phyloP scores from a whole-genome alignment of 2,329 filamentous ascomycete species.

The Xylariaceae sp. region DNA sequence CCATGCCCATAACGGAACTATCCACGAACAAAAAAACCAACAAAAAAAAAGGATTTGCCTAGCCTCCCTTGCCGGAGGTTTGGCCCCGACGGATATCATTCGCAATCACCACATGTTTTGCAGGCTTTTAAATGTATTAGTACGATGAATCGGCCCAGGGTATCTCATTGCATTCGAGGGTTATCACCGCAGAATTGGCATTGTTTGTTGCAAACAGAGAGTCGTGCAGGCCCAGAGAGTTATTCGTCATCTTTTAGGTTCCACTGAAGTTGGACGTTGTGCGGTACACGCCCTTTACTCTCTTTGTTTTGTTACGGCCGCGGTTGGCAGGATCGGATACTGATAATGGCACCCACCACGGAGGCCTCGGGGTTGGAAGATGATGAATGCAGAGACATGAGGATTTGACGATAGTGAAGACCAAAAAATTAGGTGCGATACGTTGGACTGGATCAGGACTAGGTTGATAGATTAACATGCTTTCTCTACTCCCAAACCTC shows the following conservation, averaged over 20 bases:
- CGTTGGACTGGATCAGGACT: slow-evolving; percentile 21
- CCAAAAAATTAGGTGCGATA: slow-evolving; percentile 16
- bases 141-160: slow-evolving; percentile 39
- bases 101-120: slow-evolving; percentile 40
- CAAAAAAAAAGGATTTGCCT: slow-evolving; percentile 8
- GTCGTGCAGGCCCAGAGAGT: slow-evolving; percentile 7
- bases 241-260: slow-evolving; percentile 23
- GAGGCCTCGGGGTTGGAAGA: slow-evolving; percentile 2
- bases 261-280: slow-evolving; percentile 17
- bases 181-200: slow-evolving; percentile 16
- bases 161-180: slow-evolving; percentile 33
- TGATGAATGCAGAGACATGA: not conserved
- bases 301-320: slow-evolving; percentile 20
- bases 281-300: not conserved
- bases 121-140: slow-evolving; percentile 42
- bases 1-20: not conserved
- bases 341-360: slow-evolving; percentile 10
- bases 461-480: slow-evolving; percentile 18
- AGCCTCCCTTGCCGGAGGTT: slow-evolving; percentile 16
- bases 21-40: not conserved
- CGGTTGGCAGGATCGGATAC: slow-evolving; percentile 18
- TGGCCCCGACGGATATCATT: slow-evolving; percentile 28
- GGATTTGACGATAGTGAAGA: slow-evolving; percentile 20
- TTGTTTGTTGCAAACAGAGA: slow-evolving; percentile 22
- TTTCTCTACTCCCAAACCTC: not conserved